Conservation (phyloP, 306 rosid species). For the Astragalus membranaceus region DNA sequence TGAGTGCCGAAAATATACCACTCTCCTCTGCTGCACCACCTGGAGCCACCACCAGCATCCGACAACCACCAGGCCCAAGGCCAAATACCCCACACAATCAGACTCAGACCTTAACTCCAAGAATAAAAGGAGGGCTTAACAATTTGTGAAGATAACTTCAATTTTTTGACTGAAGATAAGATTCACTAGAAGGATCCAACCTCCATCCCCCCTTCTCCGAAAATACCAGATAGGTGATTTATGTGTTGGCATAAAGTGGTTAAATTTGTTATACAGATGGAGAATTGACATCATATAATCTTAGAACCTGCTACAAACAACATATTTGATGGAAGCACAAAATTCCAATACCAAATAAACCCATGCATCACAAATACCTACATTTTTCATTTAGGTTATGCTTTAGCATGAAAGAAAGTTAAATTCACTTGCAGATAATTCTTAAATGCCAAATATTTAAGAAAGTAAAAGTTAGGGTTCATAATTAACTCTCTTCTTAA, state of each 20-base stretch:
- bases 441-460: neutral
- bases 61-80: neutral
- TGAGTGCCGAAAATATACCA: neutral
- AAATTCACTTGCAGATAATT: neutral
- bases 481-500: neutral
- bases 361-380: neutral
- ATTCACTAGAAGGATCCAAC: neutral
- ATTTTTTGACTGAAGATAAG: too few relatives aligned
- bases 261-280: neutral
- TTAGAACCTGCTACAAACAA: neutral
- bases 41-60: neutral
- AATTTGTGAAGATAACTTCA: neutral
- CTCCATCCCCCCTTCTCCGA: neutral
- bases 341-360: neutral
- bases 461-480: neutral
- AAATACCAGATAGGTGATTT: neutral
- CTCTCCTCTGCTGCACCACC: neutral
- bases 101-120: too few relatives aligned
- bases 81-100: neutral
- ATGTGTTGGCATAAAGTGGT: neutral
- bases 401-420: neutral
- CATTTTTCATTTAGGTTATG: neutral
- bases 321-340: neutral
- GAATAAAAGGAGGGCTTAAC: neutral
- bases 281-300: neutral